phyloP scores from a whole-genome alignment of 306 rosid species.

The Medicago arabica region DNA sequence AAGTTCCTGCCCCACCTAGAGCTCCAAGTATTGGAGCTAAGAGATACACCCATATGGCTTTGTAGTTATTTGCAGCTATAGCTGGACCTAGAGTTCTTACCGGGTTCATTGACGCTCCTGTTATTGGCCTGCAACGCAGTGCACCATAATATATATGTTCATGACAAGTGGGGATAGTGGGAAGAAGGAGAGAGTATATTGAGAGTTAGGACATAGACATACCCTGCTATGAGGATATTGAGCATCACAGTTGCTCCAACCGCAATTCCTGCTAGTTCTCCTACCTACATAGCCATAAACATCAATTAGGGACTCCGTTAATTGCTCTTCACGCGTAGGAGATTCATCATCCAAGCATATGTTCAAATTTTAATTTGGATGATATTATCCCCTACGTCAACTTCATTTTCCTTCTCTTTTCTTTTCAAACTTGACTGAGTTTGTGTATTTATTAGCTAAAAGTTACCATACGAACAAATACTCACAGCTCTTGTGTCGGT shows the following conservation, averaged over 20 bases:
- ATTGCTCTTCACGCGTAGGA: neutral
- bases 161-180: neutral
- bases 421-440: neutral
- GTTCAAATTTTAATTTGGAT: neutral
- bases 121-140: constrained; percentile 55
- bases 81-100: constrained; percentile 93
- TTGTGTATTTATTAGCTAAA: constrained; percentile 11
- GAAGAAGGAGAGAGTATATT: neutral
- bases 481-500: constrained; percentile 89
- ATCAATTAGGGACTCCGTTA: neutral
- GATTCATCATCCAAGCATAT: neutral
- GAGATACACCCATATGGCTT: constrained; percentile 84
- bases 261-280: constrained; percentile 87
- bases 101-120: constrained; percentile 93
- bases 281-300: constrained; percentile 60
- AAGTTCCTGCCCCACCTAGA: constrained; percentile 76
- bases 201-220: constrained; percentile 29
- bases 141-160: constrained; percentile 3
- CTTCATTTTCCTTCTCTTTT: neutral
- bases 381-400: neutral
- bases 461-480: neutral
- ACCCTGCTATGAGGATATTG: constrained; percentile 89
- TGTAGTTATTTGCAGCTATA: constrained; percentile 75
- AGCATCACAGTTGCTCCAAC: constrained; percentile 94
- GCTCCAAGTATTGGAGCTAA: constrained; percentile 87